Evolutionary conservation across 129 eudicot species (phyloP).

Genomic region (Saposhnikovia divaricata): DNA sequence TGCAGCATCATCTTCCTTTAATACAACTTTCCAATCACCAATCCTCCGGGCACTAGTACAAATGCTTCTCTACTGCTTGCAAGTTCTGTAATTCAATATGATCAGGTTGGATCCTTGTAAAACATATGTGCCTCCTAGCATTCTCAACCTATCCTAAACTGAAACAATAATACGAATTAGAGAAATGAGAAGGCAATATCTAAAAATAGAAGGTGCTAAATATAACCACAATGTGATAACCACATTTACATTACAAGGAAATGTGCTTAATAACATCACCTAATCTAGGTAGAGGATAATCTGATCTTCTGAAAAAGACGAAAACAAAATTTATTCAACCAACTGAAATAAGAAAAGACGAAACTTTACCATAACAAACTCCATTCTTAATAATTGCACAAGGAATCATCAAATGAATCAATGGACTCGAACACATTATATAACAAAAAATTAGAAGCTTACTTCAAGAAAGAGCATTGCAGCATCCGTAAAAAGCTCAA

Average conservation of each 20-base stretch:
- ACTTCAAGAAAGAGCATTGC: no score
- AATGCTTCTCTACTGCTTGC: constrained; percentile 59
- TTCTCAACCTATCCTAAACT: constrained; percentile 90
- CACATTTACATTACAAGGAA: background rate
- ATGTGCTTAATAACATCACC: background rate
- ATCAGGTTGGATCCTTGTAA: constrained; percentile 48
- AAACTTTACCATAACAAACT: background rate
- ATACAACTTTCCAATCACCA: constrained; percentile 59
- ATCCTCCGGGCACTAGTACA: constrained; percentile 55
- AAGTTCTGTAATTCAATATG: constrained; percentile 53
- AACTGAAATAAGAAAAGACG: background rate
- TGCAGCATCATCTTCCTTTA: constrained; percentile 67
- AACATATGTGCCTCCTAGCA: constrained; percentile 66
- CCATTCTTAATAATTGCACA: background rate
- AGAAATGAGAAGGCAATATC: constrained; percentile 5
- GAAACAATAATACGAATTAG: constrained; percentile 30
- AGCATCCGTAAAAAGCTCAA: no score
- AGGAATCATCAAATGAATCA: background rate
- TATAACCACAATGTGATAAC: background rate
- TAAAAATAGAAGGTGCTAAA: background rate
- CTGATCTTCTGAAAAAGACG: background rate
- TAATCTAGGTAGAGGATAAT: no score
- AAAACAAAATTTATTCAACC: background rate
- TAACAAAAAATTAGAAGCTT: no score
- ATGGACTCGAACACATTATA: background rate